Evolutionary conservation across 495 filamentous ascomycete species (phyloP).

Genomic region (Xylaria castorea): DNA sequence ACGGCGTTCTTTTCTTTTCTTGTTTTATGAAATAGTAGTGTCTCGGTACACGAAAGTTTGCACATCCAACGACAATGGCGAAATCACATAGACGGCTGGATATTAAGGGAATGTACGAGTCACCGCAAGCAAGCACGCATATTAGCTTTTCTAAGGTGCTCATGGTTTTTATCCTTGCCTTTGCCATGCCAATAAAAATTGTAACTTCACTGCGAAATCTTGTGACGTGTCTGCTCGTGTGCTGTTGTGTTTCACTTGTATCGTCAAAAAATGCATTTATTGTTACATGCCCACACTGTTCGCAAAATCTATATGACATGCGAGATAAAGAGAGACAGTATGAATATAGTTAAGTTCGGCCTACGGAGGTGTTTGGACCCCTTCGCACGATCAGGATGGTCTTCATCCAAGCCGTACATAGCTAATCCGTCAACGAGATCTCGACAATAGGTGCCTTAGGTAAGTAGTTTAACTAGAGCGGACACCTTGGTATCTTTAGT

Average conservation of each 20-base stretch:
- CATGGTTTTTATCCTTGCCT: neutral
- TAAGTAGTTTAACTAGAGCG: no score
- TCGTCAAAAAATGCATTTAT: neutral
- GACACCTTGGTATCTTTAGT: neutral
- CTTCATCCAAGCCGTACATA: neutral
- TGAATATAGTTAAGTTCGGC: no score
- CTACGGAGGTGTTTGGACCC: neutral
- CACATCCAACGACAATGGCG: neutral
- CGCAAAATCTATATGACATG: neutral
- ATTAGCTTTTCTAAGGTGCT: neutral
- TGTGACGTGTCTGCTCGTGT: neutral
- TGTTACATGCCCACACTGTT: neutral
- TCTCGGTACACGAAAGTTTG: slow-evolving; percentile 25
- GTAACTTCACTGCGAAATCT: neutral
- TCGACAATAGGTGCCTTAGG: neutral
- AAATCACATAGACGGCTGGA: slow-evolving; percentile 6
- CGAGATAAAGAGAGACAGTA: neutral
- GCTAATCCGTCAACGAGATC: neutral
- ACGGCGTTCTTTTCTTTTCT: slow-evolving; percentile 14
- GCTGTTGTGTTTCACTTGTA: neutral
- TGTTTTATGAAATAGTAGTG: slow-evolving; percentile 15
- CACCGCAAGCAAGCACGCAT: neutral
- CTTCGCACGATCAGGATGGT: neutral
- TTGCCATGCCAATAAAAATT: neutral
- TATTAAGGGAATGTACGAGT: neutral